Evolutionary conservation across 768 basidiomycete species (phyloP).

Genomic region (Serendipita vermifera): DNA sequence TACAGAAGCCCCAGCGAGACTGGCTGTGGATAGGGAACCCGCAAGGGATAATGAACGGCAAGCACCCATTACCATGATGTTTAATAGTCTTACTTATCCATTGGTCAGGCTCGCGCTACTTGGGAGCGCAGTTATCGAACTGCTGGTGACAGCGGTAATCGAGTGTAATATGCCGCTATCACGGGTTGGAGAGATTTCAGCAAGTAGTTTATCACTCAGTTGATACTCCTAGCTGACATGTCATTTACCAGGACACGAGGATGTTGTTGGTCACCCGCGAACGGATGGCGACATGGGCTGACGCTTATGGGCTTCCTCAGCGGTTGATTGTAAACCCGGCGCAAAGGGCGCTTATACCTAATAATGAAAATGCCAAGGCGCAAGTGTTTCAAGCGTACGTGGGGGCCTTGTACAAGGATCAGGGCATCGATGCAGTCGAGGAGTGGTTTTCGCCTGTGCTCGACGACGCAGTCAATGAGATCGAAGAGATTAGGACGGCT

Average conservation of each 20-base stretch:
- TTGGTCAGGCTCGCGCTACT: not conserved
- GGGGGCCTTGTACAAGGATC: not conserved
- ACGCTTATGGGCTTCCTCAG: not conserved
- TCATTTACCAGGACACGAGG: not conserved
- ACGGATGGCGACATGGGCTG: not conserved
- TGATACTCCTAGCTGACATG: not conserved
- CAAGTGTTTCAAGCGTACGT: slow-evolving; percentile 6
- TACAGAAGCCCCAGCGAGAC: not conserved
- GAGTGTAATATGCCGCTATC: not conserved
- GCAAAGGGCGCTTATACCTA: not conserved
- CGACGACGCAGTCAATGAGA: not conserved
- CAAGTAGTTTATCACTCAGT: not conserved
- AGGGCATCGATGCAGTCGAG: not conserved
- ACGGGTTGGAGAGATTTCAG: not conserved
- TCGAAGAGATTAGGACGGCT: no score
- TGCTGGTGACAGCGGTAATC: not conserved
- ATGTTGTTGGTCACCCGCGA: not conserved
- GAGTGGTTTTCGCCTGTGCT: not conserved
- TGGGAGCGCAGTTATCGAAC: not conserved
- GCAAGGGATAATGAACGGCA: not conserved
- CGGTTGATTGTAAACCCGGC: not conserved
- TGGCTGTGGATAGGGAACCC: no score
- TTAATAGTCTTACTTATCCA: not conserved
- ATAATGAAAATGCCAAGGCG: not conserved
- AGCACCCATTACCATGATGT: not conserved